Evolutionary conservation across 2,329 filamentous ascomycete species (phyloP).

Genomic region (Macrophomina pseudophaseolina): DNA sequence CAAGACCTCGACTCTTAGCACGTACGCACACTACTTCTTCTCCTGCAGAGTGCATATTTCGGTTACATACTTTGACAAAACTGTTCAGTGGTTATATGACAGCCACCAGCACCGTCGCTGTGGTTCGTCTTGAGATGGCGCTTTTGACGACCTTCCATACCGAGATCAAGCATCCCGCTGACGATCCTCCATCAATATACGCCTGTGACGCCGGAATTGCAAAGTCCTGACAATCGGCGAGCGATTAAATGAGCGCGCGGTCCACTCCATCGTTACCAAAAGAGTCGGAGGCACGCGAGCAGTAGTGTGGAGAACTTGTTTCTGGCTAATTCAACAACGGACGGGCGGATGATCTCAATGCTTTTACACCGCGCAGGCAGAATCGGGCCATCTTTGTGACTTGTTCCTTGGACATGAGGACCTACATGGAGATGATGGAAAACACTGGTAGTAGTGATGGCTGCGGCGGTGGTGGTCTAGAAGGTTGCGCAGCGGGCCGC

Average conservation of each 20-base stretch:
- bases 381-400: constrained; percentile 5
- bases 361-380: neutral
- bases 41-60: neutral
- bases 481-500: constrained; percentile 16
- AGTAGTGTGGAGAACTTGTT: constrained; percentile 4
- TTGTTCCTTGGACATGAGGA: constrained; percentile 7
- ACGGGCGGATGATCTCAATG: neutral
- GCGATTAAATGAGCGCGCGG: neutral
- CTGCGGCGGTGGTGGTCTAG: neutral
- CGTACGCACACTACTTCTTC: neutral
- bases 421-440: neutral
- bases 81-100: neutral
- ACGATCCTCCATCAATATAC: neutral
- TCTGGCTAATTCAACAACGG: constrained; percentile 1
- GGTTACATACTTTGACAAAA: neutral
- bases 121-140: neutral
- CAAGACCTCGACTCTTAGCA: neutral
- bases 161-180: neutral
- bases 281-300: neutral
- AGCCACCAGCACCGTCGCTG: constrained; percentile 3
- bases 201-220: neutral
- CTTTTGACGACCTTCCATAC: neutral
- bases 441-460: no score
- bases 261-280: neutral
- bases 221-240: neutral